Conservation (phyloP, 2,329 filamentous ascomycete genomes). For the Epichloe gansuensis region DNA sequence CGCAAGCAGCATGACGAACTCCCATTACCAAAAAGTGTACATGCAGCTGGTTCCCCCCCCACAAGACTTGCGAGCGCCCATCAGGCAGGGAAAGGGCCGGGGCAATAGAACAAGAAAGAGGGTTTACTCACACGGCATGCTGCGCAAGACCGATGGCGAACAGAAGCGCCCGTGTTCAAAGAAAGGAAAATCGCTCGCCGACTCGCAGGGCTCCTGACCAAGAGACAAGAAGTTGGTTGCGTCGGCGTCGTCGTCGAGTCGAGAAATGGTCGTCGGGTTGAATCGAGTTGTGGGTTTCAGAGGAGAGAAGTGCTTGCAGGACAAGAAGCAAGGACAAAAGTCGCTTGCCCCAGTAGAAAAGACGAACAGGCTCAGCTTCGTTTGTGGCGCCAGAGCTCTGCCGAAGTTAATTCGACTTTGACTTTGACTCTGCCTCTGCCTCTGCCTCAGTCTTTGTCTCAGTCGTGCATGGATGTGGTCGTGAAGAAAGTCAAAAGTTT, state of each 20-base stretch:
- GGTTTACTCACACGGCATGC: slow-evolving; percentile 26
- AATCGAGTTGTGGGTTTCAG: slow-evolving; percentile 4
- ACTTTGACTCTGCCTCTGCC: too few relatives aligned
- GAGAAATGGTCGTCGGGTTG: neutral
- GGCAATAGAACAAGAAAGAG: neutral
- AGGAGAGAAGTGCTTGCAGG: neutral
- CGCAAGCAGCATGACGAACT: neutral
- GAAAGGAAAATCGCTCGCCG: slow-evolving; percentile 1
- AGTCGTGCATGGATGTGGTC: neutral
- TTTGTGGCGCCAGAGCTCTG: neutral
- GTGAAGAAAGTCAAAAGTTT: too few relatives aligned
- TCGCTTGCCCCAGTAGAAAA: neutral
- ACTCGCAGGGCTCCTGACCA: slow-evolving; percentile 8
- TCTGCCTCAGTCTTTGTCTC: neutral
- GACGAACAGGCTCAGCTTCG: neutral
- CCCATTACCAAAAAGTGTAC: neutral
- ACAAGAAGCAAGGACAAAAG: neutral
- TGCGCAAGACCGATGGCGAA: slow-evolving; percentile 15
- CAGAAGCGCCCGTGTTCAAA: slow-evolving; percentile 11
- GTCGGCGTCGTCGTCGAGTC: slow-evolving; percentile 3
- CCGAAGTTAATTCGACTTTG: neutral
- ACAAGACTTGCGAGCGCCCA: neutral
- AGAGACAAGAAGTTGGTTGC: slow-evolving; percentile 4
- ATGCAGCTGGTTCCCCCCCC: neutral
- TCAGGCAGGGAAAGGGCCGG: slow-evolving; percentile 3